phyloP scores from a whole-genome alignment of 495 filamentous ascomycete species.

The Corynascus novoguineensis region DNA sequence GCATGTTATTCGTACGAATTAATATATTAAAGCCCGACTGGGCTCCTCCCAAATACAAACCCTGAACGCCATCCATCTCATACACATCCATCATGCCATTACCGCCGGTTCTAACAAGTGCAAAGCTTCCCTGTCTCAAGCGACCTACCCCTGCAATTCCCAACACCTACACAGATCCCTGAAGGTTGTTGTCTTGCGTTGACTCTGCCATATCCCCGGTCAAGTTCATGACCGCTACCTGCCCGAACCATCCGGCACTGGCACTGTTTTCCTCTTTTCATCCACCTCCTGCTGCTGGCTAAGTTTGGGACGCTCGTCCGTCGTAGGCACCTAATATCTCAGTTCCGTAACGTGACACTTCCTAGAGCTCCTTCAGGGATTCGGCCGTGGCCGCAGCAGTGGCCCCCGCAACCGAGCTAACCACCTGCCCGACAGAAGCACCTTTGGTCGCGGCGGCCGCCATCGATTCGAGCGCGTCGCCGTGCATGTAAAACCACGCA shows the following conservation, averaged over 20 bases:
- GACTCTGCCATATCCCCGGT: no score
- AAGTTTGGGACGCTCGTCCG: no score
- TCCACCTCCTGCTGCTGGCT: no score
- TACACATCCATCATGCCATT: not conserved
- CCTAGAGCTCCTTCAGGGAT: conserved; percentile 37
- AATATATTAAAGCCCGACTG: conserved; percentile 9
- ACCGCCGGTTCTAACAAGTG: not conserved
- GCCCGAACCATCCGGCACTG: no score
- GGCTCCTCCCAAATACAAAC: not conserved
- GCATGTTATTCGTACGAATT: conserved; percentile 7
- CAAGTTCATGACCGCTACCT: no score
- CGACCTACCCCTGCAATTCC: not conserved
- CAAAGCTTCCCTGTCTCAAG: not conserved
- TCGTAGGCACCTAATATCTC: no score
- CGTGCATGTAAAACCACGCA: conserved; percentile 90
- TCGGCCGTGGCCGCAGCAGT: conserved; percentile 27
- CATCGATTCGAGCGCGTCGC: conserved; percentile 47
- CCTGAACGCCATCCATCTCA: conserved; percentile 5
- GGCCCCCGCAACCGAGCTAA: conserved; percentile 26
- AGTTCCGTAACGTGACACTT: not conserved
- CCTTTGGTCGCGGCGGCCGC: conserved; percentile 25
- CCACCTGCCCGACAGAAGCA: conserved; percentile 19
- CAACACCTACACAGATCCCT: no score
- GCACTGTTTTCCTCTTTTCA: not conserved
- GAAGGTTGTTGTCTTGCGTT: no score